Evolutionary conservation across 345 rosid species (phyloP).

Genomic region (Durio zibethinus): DNA sequence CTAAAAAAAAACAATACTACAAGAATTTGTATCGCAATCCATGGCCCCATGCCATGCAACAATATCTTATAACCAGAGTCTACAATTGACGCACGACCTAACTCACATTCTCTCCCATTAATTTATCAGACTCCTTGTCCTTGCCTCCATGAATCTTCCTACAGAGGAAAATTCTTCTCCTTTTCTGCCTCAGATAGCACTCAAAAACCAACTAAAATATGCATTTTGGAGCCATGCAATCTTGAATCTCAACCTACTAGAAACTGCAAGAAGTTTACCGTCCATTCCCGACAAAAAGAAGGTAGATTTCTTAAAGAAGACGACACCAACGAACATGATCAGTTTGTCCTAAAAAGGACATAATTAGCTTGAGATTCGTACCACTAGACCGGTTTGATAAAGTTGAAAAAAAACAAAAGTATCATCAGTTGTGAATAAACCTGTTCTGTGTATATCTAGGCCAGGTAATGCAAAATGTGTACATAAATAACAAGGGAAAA

Average conservation of each 20-base stretch:
- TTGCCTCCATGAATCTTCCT: background rate
- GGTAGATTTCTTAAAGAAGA: background rate
- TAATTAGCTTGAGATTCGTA: background rate
- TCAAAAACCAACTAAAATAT: background rate
- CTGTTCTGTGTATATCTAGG: background rate
- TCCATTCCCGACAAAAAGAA: background rate
- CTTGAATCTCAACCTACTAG: no score
- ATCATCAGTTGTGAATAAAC: background rate
- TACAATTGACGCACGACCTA: no score
- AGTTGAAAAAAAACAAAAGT: background rate
- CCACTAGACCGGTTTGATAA: background rate
- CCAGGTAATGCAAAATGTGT: background rate
- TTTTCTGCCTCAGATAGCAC: background rate
- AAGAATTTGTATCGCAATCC: background rate
- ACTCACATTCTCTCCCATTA: background rate
- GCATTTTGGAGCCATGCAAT: background rate
- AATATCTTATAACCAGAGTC: background rate
- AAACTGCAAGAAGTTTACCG: no score
- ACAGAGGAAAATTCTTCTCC: background rate
- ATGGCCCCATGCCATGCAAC: background rate
- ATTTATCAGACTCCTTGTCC: background rate
- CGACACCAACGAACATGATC: background rate
- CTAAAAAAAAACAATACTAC: background rate
- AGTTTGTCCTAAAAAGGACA: background rate
- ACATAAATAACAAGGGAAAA: background rate